phyloP scores from a whole-genome alignment of 164 flowering plant genomes.

The Paratinospora sagittata region DNA sequence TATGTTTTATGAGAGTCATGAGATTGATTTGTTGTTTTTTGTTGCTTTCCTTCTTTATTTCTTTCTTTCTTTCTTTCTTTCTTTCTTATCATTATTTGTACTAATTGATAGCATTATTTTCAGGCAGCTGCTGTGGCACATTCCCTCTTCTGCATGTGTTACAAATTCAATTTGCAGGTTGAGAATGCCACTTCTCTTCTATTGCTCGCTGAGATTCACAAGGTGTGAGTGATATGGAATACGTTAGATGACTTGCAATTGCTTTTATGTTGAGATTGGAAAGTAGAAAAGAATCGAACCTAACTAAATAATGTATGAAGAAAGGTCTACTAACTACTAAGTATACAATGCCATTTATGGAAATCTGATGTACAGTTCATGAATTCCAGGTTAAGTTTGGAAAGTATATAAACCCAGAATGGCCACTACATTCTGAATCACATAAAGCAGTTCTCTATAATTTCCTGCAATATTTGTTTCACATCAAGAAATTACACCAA shows the following conservation, averaged over 20 bases:
- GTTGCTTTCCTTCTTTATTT: background rate
- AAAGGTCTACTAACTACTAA: background rate
- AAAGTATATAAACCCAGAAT: background rate
- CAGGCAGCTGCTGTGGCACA: slow-evolving; percentile 85
- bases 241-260: background rate
- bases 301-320: too few species aligned
- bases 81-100: background rate
- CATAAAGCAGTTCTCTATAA: too few species aligned
- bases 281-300: background rate
- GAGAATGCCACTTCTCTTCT: slow-evolving; percentile 82
- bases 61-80: background rate
- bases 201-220: slow-evolving; percentile 85
- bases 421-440: background rate
- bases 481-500: too few species aligned
- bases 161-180: slow-evolving; percentile 82
- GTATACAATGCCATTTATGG: background rate
- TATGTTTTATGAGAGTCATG: too few species aligned
- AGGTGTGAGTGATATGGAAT: slow-evolving; percentile 39
- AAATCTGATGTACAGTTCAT: background rate
- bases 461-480: too few species aligned
- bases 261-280: background rate
- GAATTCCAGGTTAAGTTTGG: background rate
- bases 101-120: slow-evolving; percentile 17
- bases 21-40: too few species aligned
- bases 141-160: slow-evolving; percentile 76